A percentile compares a stretch with the other conserved stretches of the same genome.
Conservation (phyloP, 2,329 filamentous ascomycete genomes). For the Trichophyton rubrum region DNA sequence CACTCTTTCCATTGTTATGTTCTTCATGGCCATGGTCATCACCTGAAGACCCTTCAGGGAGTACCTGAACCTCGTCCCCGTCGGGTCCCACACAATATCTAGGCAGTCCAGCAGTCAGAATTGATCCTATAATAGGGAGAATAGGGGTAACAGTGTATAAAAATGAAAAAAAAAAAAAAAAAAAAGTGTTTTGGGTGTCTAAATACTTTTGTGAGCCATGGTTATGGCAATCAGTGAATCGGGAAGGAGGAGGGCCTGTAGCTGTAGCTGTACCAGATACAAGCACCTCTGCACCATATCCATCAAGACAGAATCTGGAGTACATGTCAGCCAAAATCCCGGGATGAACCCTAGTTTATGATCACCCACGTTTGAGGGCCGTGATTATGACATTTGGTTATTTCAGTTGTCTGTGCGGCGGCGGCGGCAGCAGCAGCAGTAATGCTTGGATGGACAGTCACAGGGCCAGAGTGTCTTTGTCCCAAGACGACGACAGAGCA, state of each 20-base stretch:
- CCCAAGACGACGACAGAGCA: slow-evolving; percentile 1
- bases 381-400: slow-evolving; percentile 44
- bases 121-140: background rate
- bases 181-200: background rate
- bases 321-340: slow-evolving; percentile 3
- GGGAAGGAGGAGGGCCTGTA: slow-evolving; percentile 44
- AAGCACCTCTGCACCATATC: slow-evolving; percentile 26
- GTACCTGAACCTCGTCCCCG: slow-evolving; percentile 49
- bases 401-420: slow-evolving; percentile 31
- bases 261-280: slow-evolving; percentile 38
- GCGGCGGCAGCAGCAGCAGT: slow-evolving; percentile 19
- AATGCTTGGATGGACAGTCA: slow-evolving; percentile 18
- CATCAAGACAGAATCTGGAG: slow-evolving; percentile 25
- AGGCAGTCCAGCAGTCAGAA: background rate
- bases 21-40: slow-evolving; percentile 16
- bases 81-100: slow-evolving; percentile 51
- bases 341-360: background rate
- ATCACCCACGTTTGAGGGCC: slow-evolving; percentile 30
- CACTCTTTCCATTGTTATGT: slow-evolving; percentile 17
- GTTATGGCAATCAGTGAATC: slow-evolving; percentile 53
- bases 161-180: background rate
- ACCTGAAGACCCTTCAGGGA: slow-evolving; percentile 23
- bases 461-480: slow-evolving; percentile 16
- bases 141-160: background rate
- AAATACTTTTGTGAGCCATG: slow-evolving; percentile 48